Base-by-base conservation (phyloP, 441 rosid species). In the Pelargonium citronellum region DNA sequence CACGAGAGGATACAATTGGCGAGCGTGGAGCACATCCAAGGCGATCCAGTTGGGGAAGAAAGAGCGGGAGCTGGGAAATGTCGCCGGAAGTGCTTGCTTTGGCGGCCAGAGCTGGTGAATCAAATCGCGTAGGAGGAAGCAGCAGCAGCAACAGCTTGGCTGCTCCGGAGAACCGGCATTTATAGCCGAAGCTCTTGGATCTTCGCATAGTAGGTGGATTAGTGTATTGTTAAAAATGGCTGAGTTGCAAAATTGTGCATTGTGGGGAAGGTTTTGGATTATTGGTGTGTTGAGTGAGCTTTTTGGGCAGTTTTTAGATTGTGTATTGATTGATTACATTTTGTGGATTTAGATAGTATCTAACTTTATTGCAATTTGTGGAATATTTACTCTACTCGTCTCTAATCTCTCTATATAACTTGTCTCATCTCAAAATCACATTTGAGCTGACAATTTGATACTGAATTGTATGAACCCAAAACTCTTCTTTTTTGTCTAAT, bases 61-160 rank as follows among this genome's bases (percentile, higher is more conserved):
- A 88, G 77, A 93, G 97, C 22, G 98, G 98, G 76, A 90, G 95
- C 89, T 91, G 97, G 98, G 97, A 91, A 72, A 91, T 88, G 90
- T 89, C 98, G 11, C 96, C 98, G 0, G 97, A 91, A 83, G 89
- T 91, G 70, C 89, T 87, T 65, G 96, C 98, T 20, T 80, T 91
- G 80, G 95, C 98, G 0, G 96, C 92, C 34, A 85, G 92, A 83
- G 86, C 83, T 19, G 91, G 98, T 60, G 96, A 91, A 43, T 86
- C 91, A 60, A 91, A 85, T 76, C 89, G 85, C 7, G 81, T 71
- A 2, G 82, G 77, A 20, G 91, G 89, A 13, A 74, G 87, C 49
- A 75, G 82, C 74, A 84, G 89, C 80, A 79, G 90, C 61, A 81
- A 89, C 76, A 86, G 75, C 81, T 75, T 87, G 86, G 76, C 82